Percentiles rank a stretch among this genome's conserved stretches.
Evolutionary conservation across 1,284 basidiomycete genomes (phyloP).

Genomic region (Heterobasidion occidentale): DNA sequence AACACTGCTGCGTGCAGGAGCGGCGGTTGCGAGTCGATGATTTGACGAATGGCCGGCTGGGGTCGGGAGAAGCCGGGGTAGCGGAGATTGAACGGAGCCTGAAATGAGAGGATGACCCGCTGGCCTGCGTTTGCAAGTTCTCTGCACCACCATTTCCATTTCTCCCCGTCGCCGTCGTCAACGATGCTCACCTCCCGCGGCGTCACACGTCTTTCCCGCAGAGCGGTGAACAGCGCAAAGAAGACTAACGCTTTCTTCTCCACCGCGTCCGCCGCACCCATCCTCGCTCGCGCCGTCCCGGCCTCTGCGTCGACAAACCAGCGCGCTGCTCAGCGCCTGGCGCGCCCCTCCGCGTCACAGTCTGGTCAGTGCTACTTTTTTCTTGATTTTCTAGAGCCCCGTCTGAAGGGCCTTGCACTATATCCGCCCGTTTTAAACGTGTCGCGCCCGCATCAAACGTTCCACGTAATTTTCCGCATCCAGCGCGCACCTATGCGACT

Average conservation of each 20-base stretch:
- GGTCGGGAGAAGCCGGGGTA: background rate
- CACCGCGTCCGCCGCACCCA: constrained; percentile 44
- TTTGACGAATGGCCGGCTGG: no score
- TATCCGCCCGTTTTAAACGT: background rate
- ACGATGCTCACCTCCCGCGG: constrained; percentile 76
- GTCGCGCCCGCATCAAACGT: background rate
- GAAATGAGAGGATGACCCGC: constrained; percentile 3
- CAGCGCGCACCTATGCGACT: constrained; percentile 87
- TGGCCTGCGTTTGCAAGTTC: constrained; percentile 3
- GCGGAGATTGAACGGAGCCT: constrained; percentile 12
- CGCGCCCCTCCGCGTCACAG: constrained; percentile 32
- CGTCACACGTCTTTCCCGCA: constrained; percentile 75
- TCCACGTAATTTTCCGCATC: constrained; percentile 17
- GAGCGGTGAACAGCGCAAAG: constrained; percentile 67
- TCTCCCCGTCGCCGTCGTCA: constrained; percentile 25
- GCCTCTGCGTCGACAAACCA: constrained; percentile 19
- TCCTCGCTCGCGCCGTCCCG: constrained; percentile 27
- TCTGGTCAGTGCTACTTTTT: constrained; percentile 27
- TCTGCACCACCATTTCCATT: constrained; percentile 8
- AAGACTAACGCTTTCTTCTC: constrained; percentile 74
- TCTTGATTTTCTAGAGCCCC: constrained; percentile 9
- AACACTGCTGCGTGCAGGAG: no score
- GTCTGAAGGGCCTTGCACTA: constrained; percentile 10
- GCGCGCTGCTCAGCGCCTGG: constrained; percentile 32
- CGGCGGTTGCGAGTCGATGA: no score